phyloP scores from a whole-genome alignment of 768 basidiomycete genomes.

The Trametes villosa region DNA sequence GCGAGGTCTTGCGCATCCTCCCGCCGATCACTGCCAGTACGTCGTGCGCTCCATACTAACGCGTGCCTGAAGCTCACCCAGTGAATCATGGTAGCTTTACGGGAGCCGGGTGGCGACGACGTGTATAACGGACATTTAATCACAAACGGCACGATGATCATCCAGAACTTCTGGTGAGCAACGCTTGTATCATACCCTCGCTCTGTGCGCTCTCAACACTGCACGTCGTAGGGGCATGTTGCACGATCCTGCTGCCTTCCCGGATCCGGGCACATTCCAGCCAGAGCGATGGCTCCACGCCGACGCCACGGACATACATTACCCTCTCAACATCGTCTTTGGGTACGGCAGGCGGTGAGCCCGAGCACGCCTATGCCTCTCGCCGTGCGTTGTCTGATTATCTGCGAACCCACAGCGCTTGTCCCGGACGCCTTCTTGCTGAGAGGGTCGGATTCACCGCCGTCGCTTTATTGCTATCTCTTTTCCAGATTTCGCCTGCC shows the following conservation, averaged over 20 bases:
- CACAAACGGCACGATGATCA: neutral
- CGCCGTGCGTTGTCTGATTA: neutral
- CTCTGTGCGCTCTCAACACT: neutral
- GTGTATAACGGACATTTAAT: neutral
- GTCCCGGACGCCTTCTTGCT: neutral
- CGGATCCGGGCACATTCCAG: neutral
- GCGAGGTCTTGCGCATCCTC: neutral
- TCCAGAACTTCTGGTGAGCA: neutral
- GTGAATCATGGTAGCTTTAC: neutral
- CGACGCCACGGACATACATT: neutral
- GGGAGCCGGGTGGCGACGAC: neutral
- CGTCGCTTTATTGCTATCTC: neutral
- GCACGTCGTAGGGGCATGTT: neutral
- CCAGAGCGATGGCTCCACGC: neutral
- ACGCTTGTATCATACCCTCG: neutral
- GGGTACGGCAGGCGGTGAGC: neutral
- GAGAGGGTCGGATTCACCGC: neutral
- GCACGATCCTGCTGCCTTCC: neutral
- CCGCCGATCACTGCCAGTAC: neutral
- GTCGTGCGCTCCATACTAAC: neutral
- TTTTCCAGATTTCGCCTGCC: neutral
- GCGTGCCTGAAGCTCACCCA: neutral
- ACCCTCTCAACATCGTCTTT: neutral
- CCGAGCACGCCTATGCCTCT: too few relatives aligned
- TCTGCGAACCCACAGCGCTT: neutral